Conservation (phyloP, 352 stramenopile genomes). For the Pythium oligandrum region DNA sequence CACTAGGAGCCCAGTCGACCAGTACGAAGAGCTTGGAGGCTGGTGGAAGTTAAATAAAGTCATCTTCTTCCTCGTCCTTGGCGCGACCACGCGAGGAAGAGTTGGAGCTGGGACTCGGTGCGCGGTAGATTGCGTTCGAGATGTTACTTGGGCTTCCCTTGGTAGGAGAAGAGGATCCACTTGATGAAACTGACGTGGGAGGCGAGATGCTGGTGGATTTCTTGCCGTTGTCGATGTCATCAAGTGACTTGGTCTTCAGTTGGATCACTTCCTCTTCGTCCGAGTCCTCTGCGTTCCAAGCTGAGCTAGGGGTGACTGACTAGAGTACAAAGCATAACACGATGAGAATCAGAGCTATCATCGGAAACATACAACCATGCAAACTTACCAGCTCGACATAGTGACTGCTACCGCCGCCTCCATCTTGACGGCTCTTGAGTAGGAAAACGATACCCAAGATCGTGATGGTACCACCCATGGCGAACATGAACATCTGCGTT, state of each 20-base stretch:
- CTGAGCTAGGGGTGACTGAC: slow-evolving; percentile 71
- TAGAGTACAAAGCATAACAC: slow-evolving; percentile 16
- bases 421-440: slow-evolving; percentile 49
- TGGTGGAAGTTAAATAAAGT: slow-evolving; percentile 59
- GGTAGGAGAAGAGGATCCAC: slow-evolving; percentile 13
- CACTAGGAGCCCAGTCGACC: too few relatives aligned
- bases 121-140: slow-evolving; percentile 38
- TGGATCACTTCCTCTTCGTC: slow-evolving; percentile 78
- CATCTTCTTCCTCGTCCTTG: slow-evolving; percentile 47
- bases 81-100: slow-evolving; percentile 17
- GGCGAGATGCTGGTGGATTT: slow-evolving; percentile 24
- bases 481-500: slow-evolving; percentile 78
- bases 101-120: slow-evolving; percentile 16
- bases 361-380: slow-evolving; percentile 1
- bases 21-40: neutral
- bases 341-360: slow-evolving; percentile 2
- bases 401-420: slow-evolving; percentile 23
- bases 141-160: slow-evolving; percentile 23
- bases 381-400: slow-evolving; percentile 72
- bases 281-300: slow-evolving; percentile 76
- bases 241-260: slow-evolving; percentile 35
- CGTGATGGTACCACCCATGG: slow-evolving; percentile 63
- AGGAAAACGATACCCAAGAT: slow-evolving; percentile 75
- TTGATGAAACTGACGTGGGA: slow-evolving; percentile 21
- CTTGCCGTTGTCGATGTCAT: slow-evolving; percentile 13